Base-by-base conservation (phyloP, 2,329 filamentous ascomycete species). In the Plectosphaerella cucumerina region DNA sequence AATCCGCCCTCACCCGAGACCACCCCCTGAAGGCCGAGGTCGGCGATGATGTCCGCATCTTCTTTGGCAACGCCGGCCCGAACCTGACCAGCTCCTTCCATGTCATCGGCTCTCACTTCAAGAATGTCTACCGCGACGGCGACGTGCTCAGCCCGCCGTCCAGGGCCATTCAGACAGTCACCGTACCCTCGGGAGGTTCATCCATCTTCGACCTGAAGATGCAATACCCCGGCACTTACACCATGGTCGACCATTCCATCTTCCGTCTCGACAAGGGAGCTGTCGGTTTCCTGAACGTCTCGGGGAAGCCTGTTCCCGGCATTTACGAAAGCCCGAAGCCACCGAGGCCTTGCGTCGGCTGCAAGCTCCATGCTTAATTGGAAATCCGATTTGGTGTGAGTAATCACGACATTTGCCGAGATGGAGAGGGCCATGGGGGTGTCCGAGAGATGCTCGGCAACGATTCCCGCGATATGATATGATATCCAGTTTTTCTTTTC, bases 31-130 rank as follows among this genome's bases (percentile, higher is more conserved):
- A 65, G 49, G 62, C 62, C 4, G 55, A 51, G 3, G 53, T 57
- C 3, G 60, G 60, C 15, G 64, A 68, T 50, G 60, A 57, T 5
- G 58, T 67, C 1, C 64, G 65, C n/a, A 58, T 68, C 34, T 68
- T 65, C 56, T 68, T 68, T 43, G 65, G 65, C 3, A 68, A 68
- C 47, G 63, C 62, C 1, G 65, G 65, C 0, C 65, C 65, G 2
- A 68, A 68, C 39, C 55, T 66, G 3, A 66, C 60, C 6, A 68
- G 65, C 51, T 59, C 64, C 4, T 64, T 67, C 26, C 64, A 66
- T 51, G 53, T 65, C 26, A 64, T 66, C 31, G 64, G 64, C 2
- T 61, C 56, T 44, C 59, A 61, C 34, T 67, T 68, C 47, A 43
- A 53, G 9, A 59, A 59, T 6, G 55, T 64, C 5, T 68, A 61